These are phyloP conservation scores for Cyclocybe cylindracea DNA, from an alignment of 768 basidiomycete species.

Conservation along the genomic window DNA sequence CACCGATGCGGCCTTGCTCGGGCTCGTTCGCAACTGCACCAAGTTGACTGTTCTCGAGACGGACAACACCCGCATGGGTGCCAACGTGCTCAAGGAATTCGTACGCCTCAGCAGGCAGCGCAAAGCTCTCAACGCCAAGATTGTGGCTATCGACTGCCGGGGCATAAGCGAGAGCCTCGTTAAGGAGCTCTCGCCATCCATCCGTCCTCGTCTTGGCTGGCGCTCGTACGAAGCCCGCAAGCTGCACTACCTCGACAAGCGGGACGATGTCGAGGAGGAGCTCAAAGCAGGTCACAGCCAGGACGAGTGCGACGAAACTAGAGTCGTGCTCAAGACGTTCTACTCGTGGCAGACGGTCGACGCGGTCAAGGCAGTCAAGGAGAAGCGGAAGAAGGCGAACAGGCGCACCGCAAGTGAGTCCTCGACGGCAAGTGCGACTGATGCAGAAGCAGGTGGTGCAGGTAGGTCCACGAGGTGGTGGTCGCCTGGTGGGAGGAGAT, in stretches of 20 bases:
- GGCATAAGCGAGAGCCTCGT: constrained; percentile 61
- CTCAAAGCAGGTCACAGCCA: constrained; percentile 72
- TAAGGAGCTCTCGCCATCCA: constrained; percentile 57
- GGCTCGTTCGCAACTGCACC: constrained; percentile 64
- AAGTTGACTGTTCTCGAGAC: constrained; percentile 69
- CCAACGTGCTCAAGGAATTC: constrained; percentile 65
- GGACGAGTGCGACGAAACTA: constrained; percentile 76
- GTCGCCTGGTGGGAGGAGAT: constrained; percentile 51
- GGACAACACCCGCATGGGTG: constrained; percentile 77
- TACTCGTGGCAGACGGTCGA: constrained; percentile 88
- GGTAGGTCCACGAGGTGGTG: constrained; percentile 46
- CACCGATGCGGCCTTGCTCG: constrained; percentile 61
- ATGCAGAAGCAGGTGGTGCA: constrained; percentile 24
- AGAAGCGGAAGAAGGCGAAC: constrained; percentile 62
- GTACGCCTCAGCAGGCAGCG: constrained; percentile 55
- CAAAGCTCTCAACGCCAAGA: constrained; percentile 46
- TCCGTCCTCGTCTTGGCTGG: constrained; percentile 75
- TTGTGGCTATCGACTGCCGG: constrained; percentile 79
- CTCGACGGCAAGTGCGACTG: constrained; percentile 26
- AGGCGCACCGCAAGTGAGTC: constrained; percentile 44
- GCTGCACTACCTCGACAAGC: constrained; percentile 68
- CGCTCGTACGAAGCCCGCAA: constrained; percentile 71
- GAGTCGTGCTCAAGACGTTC: constrained; percentile 82
- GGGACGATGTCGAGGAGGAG: constrained; percentile 63
- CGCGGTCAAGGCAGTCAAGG: constrained; percentile 64